Conservation (phyloP, 805 yeast species). For the Blastobotrys attinorum region DNA sequence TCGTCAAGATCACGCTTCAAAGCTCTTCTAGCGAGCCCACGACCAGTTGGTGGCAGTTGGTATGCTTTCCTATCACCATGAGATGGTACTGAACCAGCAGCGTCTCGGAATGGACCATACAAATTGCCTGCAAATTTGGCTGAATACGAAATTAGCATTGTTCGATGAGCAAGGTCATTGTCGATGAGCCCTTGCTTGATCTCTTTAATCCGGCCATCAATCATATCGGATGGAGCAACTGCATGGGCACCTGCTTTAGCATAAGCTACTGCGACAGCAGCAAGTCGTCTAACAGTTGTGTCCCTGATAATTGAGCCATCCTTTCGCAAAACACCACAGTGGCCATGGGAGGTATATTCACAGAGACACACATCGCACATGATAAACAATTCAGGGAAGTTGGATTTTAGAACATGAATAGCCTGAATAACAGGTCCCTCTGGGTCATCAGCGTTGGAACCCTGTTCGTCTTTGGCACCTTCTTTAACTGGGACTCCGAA, state of each 20-base stretch:
- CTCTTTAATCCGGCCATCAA: constrained; percentile 87
- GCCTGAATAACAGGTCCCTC: constrained; percentile 88
- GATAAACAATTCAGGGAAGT: constrained; percentile 77
- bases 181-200: constrained; percentile 79
- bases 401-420: constrained; percentile 50
- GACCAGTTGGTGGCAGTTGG: constrained; percentile 88
- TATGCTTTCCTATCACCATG: constrained; percentile 88
- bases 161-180: constrained; percentile 76
- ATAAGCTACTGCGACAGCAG: constrained; percentile 90
- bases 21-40: constrained; percentile 92
- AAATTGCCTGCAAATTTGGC: constrained; percentile 89
- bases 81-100: constrained; percentile 87
- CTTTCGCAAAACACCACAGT: constrained; percentile 83
- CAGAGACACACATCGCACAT: constrained; percentile 95
- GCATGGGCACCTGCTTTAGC: constrained; percentile 94
- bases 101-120: constrained; percentile 97
- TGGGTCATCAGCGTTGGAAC: constrained; percentile 92
- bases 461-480: constrained; percentile 70
- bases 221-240: constrained; percentile 97
- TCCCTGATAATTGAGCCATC: constrained; percentile 81
- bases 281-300: constrained; percentile 68
- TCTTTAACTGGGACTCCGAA: constrained; percentile 84
- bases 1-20: constrained; percentile 75
- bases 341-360: constrained; percentile 97
- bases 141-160: constrained; percentile 85